phyloP scores from a whole-genome alignment of 306 rosid genomes.

The Prunus mume region DNA sequence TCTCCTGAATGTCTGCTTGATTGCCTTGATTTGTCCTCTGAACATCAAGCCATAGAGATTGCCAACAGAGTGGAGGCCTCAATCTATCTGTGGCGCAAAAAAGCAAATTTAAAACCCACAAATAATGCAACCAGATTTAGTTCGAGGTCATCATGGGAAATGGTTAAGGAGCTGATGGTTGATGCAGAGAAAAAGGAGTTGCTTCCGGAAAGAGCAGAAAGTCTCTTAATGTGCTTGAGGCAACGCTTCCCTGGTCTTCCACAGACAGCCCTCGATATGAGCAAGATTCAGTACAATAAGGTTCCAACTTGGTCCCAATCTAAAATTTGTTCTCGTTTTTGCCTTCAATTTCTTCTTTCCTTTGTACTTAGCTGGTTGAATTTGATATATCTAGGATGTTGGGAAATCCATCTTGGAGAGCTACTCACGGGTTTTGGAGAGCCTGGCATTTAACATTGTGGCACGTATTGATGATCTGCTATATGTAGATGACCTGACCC shows the following conservation, averaged over 20 bases:
- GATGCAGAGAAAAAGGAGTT: constrained; percentile 85
- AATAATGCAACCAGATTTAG: constrained; percentile 37
- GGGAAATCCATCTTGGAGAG: constrained; percentile 94
- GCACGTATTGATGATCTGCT: constrained; percentile 92
- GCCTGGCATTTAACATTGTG: constrained; percentile 77
- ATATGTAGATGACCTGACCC: constrained; percentile 78
- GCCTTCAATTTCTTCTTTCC: constrained; percentile 1
- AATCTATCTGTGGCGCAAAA: constrained; percentile 68
- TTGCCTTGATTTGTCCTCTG: constrained; percentile 85
- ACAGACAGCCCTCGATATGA: constrained; percentile 81
- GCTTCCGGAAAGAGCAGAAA: constrained; percentile 90
- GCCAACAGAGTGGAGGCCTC: constrained; percentile 85
- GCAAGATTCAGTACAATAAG: constrained; percentile 96
- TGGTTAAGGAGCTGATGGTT: constrained; percentile 89
- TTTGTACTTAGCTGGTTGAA: neutral
- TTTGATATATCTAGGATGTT: constrained; percentile 56
- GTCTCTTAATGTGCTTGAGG: constrained; percentile 73
- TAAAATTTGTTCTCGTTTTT: neutral
- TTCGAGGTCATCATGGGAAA: constrained; percentile 93
- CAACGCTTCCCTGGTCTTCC: constrained; percentile 93
- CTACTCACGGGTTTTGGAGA: constrained; percentile 88
- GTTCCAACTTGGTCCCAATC: constrained; percentile 25
- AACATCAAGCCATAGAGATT: constrained; percentile 92
- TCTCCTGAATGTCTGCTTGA: constrained; percentile 79
- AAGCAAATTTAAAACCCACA: constrained; percentile 49